Evolutionary conservation across 306 rosid species (phyloP).

Genomic region (Quercus parvula): DNA sequence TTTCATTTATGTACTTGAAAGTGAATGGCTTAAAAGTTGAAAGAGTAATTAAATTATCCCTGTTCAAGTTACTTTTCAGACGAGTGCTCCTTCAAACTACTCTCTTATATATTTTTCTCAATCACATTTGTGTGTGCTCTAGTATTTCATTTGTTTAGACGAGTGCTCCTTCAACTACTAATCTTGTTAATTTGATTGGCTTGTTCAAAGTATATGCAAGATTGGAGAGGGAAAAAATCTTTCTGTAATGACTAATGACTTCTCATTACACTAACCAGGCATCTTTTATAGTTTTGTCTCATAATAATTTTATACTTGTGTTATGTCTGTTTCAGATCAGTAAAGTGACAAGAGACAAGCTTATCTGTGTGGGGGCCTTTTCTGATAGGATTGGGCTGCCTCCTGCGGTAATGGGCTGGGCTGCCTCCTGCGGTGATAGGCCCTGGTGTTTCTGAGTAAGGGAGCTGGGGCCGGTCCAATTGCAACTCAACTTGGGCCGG

Average conservation of each 20-base stretch:
- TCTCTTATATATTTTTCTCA: constrained; percentile 2
- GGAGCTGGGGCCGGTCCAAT: no score
- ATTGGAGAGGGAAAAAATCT: constrained; percentile 74
- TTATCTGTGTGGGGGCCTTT: no score
- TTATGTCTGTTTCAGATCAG: constrained; percentile 40
- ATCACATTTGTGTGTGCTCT: neutral
- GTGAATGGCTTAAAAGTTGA: no score
- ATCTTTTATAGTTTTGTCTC: neutral
- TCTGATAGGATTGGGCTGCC: no score
- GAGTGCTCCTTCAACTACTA: neutral
- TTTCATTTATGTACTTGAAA: no score
- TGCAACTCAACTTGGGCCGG: no score
- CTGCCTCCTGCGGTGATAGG: no score
- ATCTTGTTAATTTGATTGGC: constrained; percentile 19
- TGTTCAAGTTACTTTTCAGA: no score
- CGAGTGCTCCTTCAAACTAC: neutral
- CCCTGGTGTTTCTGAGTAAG: no score
- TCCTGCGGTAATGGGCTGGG: no score
- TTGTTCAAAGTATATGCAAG: constrained; percentile 35
- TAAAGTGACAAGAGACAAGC: constrained; percentile 49
- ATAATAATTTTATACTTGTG: neutral
- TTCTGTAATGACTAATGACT: constrained; percentile 47
- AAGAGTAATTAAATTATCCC: no score
- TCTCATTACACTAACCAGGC: neutral
- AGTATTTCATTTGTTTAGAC: neutral